Base-by-base conservation (phyloP, 1,284 basidiomycete species). In the Chalciporus sp. region DNA sequence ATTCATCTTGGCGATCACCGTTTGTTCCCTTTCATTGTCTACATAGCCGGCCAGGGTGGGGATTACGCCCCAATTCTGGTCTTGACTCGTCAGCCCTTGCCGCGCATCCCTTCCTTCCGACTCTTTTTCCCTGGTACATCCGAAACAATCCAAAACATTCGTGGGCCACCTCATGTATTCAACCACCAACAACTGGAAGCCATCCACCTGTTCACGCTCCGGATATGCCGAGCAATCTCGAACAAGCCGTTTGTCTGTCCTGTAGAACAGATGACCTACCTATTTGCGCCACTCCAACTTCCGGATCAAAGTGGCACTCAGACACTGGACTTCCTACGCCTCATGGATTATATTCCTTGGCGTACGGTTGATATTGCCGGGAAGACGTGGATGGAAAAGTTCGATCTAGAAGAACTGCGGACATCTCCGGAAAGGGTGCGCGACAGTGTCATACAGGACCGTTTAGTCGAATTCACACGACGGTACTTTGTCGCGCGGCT, bases 401-500 rank as follows among this genome's bases (percentile, higher is more conserved):
- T 92, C 26, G 74, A 76, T 43, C 69, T 70, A 40, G 72, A 75
- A 17, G 69, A 74, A 23, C 48, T 75, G 11, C 73, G 77, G 53
- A 69, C 71, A 3, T 64, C 82, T n/a, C 62, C 60, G 11, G 52
- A 71, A 20, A 79, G 78, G 52, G 66, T 85, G 9, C 64, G 76
- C 51, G 86, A 90, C 59, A 81, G 84, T 23, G 72, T 92, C 20
- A 73, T 94, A 31, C 85, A 89, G 67, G 90, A 92, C 64, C 76
- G 88, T 52, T 79, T 77, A 72, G 79, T 83, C n/a, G 90, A 92
- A 66, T 90, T 86, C 62, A 91, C 88, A 2, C 76, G 85, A 58
- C 76, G 86, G 51, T 88, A 85, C 66, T 79, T 79, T 60, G 79
- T 80, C 28, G 66, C 81, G 27, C 72, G 66, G 46, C 64, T 91